A percentile compares a stretch with the other conserved stretches of the same genome.
Evolutionary conservation across 2,329 filamentous ascomycete species (phyloP).

Genomic region (Stagonosporopsis vannaccii): DNA sequence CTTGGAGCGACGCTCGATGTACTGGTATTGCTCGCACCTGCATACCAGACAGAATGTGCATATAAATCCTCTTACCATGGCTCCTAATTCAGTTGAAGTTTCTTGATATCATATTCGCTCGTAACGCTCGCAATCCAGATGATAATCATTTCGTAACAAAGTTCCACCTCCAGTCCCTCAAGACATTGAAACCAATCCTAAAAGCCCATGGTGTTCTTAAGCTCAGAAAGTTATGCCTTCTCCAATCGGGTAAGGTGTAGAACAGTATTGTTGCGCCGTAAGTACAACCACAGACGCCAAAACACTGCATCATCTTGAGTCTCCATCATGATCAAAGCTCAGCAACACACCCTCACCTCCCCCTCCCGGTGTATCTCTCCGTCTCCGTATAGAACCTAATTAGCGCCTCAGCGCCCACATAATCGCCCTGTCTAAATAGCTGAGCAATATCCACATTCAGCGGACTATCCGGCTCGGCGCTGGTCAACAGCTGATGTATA

Average conservation of each 20-base stretch:
- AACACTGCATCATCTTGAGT: background rate
- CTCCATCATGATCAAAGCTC: background rate
- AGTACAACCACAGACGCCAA: background rate
- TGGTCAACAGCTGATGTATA: slow-evolving; percentile 72
- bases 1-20: background rate
- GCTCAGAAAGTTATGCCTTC: background rate
- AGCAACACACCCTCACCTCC: slow-evolving; percentile 1
- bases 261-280: background rate
- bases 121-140: background rate
- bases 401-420: slow-evolving; percentile 70
- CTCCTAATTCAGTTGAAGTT: background rate
- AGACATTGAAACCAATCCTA: background rate
- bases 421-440: slow-evolving; percentile 72
- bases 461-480: slow-evolving; percentile 75
- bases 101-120: background rate
- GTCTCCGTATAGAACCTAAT: slow-evolving; percentile 74
- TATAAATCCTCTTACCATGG: background rate
- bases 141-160: background rate
- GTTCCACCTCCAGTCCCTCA: slow-evolving; percentile 1
- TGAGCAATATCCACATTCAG: slow-evolving; percentile 81
- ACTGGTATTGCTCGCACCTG: background rate
- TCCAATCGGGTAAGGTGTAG: background rate
- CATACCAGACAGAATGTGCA: background rate
- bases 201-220: background rate
- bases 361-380: slow-evolving; percentile 51